Conservation (phyloP, 495 filamentous ascomycete genomes). For the Alectoria sarmentosa region DNA sequence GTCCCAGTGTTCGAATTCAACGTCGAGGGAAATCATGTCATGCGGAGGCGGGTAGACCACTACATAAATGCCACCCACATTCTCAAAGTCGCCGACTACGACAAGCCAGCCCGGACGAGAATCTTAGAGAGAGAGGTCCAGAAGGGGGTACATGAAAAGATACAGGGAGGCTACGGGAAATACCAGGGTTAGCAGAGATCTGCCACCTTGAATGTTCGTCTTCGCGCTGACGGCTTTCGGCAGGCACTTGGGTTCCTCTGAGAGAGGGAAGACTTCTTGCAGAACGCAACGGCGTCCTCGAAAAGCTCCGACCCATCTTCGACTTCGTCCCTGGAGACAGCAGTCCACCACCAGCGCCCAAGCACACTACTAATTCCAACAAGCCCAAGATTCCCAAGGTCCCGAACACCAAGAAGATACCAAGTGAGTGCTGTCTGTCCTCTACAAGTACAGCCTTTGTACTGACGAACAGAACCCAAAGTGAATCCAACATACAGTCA, state of each 20-base stretch:
- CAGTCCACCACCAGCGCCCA: constrained; percentile 88
- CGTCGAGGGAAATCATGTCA: constrained; percentile 69
- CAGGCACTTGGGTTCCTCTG: constrained; percentile 94
- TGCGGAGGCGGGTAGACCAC: constrained; percentile 81
- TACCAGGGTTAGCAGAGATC: constrained; percentile 64
- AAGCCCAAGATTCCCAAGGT: constrained; percentile 59
- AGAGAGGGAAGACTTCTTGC: constrained; percentile 73
- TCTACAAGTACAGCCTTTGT: background rate
- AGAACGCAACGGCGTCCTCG: constrained; percentile 73
- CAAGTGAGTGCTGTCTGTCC: constrained; percentile 25
- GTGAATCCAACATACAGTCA: constrained; percentile 17
- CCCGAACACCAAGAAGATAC: constrained; percentile 35
- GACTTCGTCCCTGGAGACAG: constrained; percentile 77
- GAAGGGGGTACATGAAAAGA: constrained; percentile 92
- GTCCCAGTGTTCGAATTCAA: constrained; percentile 88
- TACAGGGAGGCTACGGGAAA: constrained; percentile 97
- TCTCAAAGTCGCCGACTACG: constrained; percentile 74
- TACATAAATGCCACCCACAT: constrained; percentile 98
- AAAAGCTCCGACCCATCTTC: constrained; percentile 78
- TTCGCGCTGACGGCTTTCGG: background rate
- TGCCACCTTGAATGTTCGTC: background rate
- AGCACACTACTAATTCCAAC: constrained; percentile 68
- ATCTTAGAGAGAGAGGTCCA: constrained; percentile 97
- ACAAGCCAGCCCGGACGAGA: constrained; percentile 87
- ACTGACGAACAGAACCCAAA: constrained; percentile 25